Base-by-base conservation (phyloP, 495 filamentous ascomycete species). In the Letharia lupina region DNA sequence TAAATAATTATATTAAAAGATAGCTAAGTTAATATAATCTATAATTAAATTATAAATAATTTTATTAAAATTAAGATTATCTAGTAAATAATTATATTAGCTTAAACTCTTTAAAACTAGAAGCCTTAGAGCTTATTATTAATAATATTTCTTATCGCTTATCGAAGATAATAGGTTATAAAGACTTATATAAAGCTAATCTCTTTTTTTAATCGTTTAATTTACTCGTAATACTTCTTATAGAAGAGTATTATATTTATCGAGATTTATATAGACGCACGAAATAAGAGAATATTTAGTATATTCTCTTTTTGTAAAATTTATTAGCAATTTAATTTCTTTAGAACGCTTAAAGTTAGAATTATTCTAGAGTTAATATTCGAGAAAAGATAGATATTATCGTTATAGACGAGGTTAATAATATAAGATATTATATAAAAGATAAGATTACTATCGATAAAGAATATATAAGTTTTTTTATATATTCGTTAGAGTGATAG, bases 1-100 rank as follows among this genome's bases (percentile, higher is more conserved):
- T 18, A 71, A 57, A 50, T 71, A 71, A 42, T 71, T 71, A 9
- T 54, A 41, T 39, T 71, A 18, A 20, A 71, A 69, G 48, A 69
- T 69, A 18, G 12, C 58, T 47, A 47, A 64, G 31, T 50, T 59
- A 56, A 56, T 64, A 42, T 71, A 48, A 56, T 71, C 52, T 8
- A 71, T 58, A 18, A 69, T 40, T 41, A 71, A 60, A 40, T 69
- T 71, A 35, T 44, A 59, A 0, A 71, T 60, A 2, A 63, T 59
- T 1, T 54, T 40, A 41, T 67, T 69, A 9, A 39, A 69, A 58
- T 69, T 69, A 31, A 59, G 63, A 57, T 71, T 39, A 58, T 71
- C 65, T 71, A 33, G 1, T 44, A n/a, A 23, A 40, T 39, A 10
- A 23, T 61, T 6, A 33, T 40, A 15, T 42, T 61, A 40, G 7